phyloP scores from a whole-genome alignment of 805 yeast species.

The Yarrowia porcina region DNA sequence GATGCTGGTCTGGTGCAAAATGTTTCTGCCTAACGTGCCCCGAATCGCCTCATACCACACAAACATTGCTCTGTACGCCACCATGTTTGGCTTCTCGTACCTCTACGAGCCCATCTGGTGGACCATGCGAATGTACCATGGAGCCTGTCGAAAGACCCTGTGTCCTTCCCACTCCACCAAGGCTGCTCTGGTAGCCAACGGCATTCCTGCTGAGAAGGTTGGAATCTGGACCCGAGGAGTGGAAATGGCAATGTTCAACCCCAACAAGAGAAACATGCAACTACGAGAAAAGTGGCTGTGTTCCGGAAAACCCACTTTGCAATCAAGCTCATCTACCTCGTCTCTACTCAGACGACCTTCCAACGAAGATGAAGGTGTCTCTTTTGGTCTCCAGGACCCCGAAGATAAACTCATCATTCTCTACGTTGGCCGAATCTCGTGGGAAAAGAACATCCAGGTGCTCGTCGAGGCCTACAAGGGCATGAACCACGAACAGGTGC shows the following conservation, averaged over 20 bases:
- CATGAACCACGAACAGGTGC: slow-evolving; percentile 27
- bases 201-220: slow-evolving; percentile 26
- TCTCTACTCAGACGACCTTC: slow-evolving; percentile 22
- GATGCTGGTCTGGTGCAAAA: slow-evolving; percentile 27
- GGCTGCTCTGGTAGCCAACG: slow-evolving; percentile 27
- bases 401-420: slow-evolving; percentile 26
- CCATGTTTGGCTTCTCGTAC: slow-evolving; percentile 28
- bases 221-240: slow-evolving; percentile 31
- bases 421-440: slow-evolving; percentile 30
- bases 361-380: slow-evolving; percentile 27
- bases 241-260: slow-evolving; percentile 27
- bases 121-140: slow-evolving; percentile 33
- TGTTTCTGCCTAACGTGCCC: slow-evolving; percentile 28
- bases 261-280: slow-evolving; percentile 5
- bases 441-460: slow-evolving; percentile 30
- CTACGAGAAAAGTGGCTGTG: slow-evolving; percentile 28
- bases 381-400: slow-evolving; percentile 23
- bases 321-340: slow-evolving; percentile 4
- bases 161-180: slow-evolving; percentile 37
- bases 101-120: slow-evolving; percentile 29
- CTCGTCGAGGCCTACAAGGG: slow-evolving; percentile 28
- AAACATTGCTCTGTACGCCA: slow-evolving; percentile 29
- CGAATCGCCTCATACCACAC: slow-evolving; percentile 30
- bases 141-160: slow-evolving; percentile 35
- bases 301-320: background rate